Percentiles rank a stretch among this genome's conserved stretches.
These are phyloP conservation scores for Trametes cubensis DNA, from an alignment of 768 basidiomycete species.

Conservation along the genomic window DNA sequence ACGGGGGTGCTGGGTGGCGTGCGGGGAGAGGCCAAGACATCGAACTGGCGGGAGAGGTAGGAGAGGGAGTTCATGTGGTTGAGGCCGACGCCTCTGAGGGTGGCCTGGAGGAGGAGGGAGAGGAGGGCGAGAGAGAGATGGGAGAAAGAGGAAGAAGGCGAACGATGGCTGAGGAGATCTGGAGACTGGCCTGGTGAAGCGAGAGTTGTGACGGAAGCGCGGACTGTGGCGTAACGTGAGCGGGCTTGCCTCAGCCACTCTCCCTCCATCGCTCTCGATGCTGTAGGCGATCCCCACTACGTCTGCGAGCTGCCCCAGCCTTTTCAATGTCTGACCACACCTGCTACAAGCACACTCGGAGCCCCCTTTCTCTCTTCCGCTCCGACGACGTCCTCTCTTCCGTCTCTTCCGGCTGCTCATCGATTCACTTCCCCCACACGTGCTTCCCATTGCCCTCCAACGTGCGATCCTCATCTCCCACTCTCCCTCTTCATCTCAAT, in stretches of 20 bases:
- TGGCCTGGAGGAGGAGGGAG: conserved; percentile 21
- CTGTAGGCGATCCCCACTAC: too few relatives aligned
- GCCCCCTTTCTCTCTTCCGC: neutral
- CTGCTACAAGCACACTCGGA: neutral
- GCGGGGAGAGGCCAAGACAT: conserved; percentile 65
- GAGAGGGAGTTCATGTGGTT: conserved; percentile 76
- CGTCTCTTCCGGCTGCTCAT: neutral
- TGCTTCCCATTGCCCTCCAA: conserved; percentile 21
- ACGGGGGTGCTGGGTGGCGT: conserved; percentile 62
- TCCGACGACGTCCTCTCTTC: neutral
- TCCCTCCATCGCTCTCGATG: neutral
- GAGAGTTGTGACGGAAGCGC: conserved; percentile 6
- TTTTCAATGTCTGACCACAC: neutral
- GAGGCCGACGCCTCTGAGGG: conserved; percentile 27
- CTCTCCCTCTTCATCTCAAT: neutral
- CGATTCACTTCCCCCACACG: conserved; percentile 14
- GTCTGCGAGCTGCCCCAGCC: conserved; percentile 1
- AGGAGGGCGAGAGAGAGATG: conserved; percentile 15
- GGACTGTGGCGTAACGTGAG: conserved; percentile 17
- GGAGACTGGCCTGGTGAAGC: neutral
- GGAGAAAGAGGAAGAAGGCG: conserved; percentile 15
- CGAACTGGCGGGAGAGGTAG: conserved; percentile 81
- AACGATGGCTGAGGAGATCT: conserved; percentile 15
- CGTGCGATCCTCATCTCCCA: conserved; percentile 19
- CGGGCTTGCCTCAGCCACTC: conserved; percentile 9